Evolutionary conservation across 2,329 filamentous ascomycete species (phyloP).

Genomic region (Xylariales sp.): DNA sequence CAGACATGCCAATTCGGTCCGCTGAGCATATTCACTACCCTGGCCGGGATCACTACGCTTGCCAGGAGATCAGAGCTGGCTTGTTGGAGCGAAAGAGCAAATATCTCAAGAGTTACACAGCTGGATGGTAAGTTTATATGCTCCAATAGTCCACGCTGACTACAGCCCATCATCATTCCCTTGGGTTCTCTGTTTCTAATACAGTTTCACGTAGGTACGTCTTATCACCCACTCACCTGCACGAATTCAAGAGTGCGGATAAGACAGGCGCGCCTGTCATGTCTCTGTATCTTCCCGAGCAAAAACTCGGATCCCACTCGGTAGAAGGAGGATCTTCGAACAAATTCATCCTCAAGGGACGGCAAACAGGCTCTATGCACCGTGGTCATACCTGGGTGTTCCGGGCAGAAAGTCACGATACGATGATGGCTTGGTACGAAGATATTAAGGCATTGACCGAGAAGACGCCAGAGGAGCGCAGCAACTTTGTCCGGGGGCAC

Average conservation of each 20-base stretch:
- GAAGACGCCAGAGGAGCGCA: conserved; percentile 81
- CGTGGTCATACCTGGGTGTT: conserved; percentile 73
- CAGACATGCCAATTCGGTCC: conserved; percentile 71
- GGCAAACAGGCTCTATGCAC: conserved; percentile 89
- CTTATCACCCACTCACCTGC: conserved; percentile 89
- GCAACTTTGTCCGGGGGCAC: conserved; percentile 80
- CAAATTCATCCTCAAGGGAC: conserved; percentile 97
- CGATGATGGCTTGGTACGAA: conserved; percentile 95
- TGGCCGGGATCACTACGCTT: conserved; percentile 76
- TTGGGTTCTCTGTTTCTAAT: no score
- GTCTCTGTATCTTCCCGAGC: conserved; percentile 91
- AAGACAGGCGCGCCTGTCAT: conserved; percentile 88
- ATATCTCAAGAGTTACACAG: conserved; percentile 94
- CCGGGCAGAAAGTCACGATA: conserved; percentile 73
- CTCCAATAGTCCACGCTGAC: no score
- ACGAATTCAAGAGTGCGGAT: conserved; percentile 99
- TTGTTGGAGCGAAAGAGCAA: conserved; percentile 97
- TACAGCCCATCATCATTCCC: no score
- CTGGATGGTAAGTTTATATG: conserved; percentile 88
- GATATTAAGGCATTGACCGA: conserved; percentile 89
- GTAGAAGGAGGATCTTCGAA: conserved; percentile 78
- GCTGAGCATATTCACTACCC: conserved; percentile 86
- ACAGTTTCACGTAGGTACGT: conserved; percentile 85
- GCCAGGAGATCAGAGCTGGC: conserved; percentile 82
- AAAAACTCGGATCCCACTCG: conserved; percentile 92